Evolutionary conservation across 345 rosid genomes (phyloP), one percentile per base, ranked within the genome.

Genomic region (Aurinia saxatilis): DNA sequence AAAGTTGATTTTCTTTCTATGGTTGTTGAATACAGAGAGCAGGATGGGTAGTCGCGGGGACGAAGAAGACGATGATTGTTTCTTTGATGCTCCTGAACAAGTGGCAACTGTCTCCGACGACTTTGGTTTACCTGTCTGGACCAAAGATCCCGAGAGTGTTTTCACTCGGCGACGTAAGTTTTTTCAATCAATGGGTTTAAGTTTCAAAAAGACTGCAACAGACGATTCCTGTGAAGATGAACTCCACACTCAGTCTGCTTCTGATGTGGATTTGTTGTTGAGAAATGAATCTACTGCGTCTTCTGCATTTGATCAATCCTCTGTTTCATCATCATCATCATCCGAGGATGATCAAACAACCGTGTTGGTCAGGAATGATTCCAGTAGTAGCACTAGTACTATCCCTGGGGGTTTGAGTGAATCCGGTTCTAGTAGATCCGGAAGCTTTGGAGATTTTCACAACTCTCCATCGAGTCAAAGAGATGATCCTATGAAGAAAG

Each of bases 41-140:
- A 64, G 67, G 48, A 60, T 61, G 73, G 68, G 50, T 53, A 45
- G 39, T 67, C 53, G 31, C n/a, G 72, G 62, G 38, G 42, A 77
- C 41, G 90, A 77, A 45, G 96, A 77, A 3, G 87, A 85, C 60
- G 86, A 77, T 50, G 73, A 61, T 12, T 78, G 69, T 17, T 88
- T 84, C 73, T 91, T 82, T 36, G 96, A 91, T 75, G 90, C 95
- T 15, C 66, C 50, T 50, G 81, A 81, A 40, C 77, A 78, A 36
- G 58, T 68, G 29, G 70, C 83, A 33, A 18, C 44, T 33, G 46
- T 14, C 7, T 73, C 78, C 9, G 59, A 76, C 6, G 40, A 37
- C 10, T 64, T 23, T 48, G 45, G 52, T 54, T 38, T 70, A 8
- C 73, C 31, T 38, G 57, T 70, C 6, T 82, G 91, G 91, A 62